Conservation (phyloP, 805 yeast species). For the Lipomyces anomalus region DNA sequence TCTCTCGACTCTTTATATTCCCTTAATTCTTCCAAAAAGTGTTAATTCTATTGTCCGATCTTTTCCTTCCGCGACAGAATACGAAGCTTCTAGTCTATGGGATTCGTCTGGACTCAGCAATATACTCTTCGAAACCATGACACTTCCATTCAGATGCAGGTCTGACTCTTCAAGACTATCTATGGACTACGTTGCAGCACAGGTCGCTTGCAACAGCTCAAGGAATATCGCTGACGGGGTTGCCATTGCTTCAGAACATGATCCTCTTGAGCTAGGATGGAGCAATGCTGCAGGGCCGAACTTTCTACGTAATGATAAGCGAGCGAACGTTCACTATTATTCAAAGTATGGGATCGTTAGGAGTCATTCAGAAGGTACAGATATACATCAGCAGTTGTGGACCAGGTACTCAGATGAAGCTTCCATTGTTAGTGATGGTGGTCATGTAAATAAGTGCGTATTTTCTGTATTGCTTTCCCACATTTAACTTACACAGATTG, state of each 20-base stretch:
- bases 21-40: slow-evolving; percentile 15
- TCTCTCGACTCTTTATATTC: slow-evolving; percentile 21
- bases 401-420: neutral
- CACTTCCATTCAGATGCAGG: no score
- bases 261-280: slow-evolving; percentile 1
- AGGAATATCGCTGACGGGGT: slow-evolving; percentile 6
- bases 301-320: slow-evolving; percentile 3
- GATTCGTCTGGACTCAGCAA: slow-evolving; percentile 15
- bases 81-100: slow-evolving; percentile 17
- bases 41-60: no score
- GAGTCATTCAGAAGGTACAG: neutral
- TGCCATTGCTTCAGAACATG: slow-evolving; percentile 7
- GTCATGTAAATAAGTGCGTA: no score
- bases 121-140: slow-evolving; percentile 22
- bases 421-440: no score
- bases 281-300: slow-evolving; percentile 1
- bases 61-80: neutral
- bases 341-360: slow-evolving; percentile 5
- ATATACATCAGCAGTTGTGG: slow-evolving; percentile 1
- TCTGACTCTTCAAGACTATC: slow-evolving; percentile 6
- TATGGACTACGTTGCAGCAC: slow-evolving; percentile 7
- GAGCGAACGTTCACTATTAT: slow-evolving; percentile 1
- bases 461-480: no score
- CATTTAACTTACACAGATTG: no score
- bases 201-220: slow-evolving; percentile 4